phyloP scores from a whole-genome alignment of 2,329 filamentous ascomycete species.

The Penicillium sp. region DNA sequence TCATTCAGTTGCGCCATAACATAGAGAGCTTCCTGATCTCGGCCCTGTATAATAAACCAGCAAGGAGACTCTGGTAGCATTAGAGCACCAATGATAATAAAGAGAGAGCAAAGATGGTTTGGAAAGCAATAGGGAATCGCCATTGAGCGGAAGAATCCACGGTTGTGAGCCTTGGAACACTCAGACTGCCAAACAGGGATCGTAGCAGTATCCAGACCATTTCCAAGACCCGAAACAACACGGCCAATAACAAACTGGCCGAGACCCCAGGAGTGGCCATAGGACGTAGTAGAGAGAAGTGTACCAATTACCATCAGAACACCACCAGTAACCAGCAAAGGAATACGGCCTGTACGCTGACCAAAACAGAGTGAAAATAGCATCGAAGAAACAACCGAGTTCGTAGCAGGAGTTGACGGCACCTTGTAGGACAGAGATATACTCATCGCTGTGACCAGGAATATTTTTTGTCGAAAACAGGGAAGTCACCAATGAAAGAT shows the following conservation, averaged over 20 bases:
- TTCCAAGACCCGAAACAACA: slow-evolving; percentile 36
- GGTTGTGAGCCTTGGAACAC: slow-evolving; percentile 27
- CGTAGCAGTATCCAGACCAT: slow-evolving; percentile 37
- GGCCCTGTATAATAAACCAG: slow-evolving; percentile 57
- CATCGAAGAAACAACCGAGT: slow-evolving; percentile 43
- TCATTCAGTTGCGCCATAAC: slow-evolving; percentile 54
- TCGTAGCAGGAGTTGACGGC: slow-evolving; percentile 57
- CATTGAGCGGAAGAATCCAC: slow-evolving; percentile 37
- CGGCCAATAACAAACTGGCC: slow-evolving; percentile 43
- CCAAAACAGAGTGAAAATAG: slow-evolving; percentile 27
- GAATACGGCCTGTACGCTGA: slow-evolving; percentile 29
- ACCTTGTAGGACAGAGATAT: slow-evolving; percentile 48
- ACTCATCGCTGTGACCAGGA: neutral
- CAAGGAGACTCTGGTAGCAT: slow-evolving; percentile 57
- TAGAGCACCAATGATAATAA: slow-evolving; percentile 24
- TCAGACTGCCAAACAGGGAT: slow-evolving; percentile 42
- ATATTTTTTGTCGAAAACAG: slow-evolving; percentile 10
- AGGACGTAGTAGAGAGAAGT: slow-evolving; percentile 21
- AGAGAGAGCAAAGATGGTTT: slow-evolving; percentile 44
- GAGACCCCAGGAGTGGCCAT: slow-evolving; percentile 13
- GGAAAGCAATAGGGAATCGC: slow-evolving; percentile 51
- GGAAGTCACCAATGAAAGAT: slow-evolving; percentile 20
- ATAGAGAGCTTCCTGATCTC: slow-evolving; percentile 50
- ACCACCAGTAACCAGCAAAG: slow-evolving; percentile 57
- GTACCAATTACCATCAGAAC: slow-evolving; percentile 45